Evolutionary conservation across 2,329 filamentous ascomycete species (phyloP).

Genomic region (Diplocarpon rosae): DNA sequence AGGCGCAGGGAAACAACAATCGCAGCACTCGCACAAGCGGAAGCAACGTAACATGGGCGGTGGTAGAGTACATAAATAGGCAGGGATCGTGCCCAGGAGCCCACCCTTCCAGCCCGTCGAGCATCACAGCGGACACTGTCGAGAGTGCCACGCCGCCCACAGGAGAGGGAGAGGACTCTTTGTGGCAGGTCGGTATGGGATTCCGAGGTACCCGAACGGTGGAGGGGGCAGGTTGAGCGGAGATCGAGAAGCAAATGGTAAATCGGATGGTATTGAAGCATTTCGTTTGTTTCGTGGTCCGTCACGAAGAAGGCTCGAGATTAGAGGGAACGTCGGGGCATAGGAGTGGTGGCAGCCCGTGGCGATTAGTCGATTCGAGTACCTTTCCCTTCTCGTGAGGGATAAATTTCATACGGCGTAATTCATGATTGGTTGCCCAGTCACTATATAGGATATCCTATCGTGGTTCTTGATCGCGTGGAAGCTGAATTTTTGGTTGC

Average conservation of each 20-base stretch:
- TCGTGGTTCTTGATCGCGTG: constrained; percentile 13
- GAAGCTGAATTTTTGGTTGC: constrained; percentile 13
- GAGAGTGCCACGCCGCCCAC: too few relatives aligned
- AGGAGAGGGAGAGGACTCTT: too few relatives aligned
- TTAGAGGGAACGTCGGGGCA: constrained; percentile 1
- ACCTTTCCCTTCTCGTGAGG: constrained; percentile 10
- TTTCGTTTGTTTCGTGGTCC: constrained; percentile 7
- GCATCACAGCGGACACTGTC: too few relatives aligned
- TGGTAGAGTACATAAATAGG: constrained; percentile 10
- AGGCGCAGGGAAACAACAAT: constrained; percentile 1
- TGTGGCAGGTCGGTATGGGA: too few relatives aligned
- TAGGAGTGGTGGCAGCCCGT: constrained; percentile 8
- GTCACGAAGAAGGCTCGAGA: constrained; percentile 9
- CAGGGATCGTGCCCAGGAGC: not conserved
- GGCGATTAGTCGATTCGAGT: constrained; percentile 12
- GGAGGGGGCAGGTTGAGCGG: not conserved
- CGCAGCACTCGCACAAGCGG: constrained; percentile 2
- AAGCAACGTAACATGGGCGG: constrained; percentile 6
- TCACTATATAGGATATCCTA: constrained; percentile 27
- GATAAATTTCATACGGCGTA: constrained; percentile 23
- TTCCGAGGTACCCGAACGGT: not conserved
- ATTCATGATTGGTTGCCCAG: constrained; percentile 28
- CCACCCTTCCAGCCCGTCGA: not conserved
- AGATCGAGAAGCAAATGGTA: not conserved
- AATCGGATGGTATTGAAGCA: constrained; percentile 2